These are phyloP conservation scores for Graphilbum fragrans DNA, from an alignment of 2,329 filamentous ascomycete species.

Conservation along the genomic window DNA sequence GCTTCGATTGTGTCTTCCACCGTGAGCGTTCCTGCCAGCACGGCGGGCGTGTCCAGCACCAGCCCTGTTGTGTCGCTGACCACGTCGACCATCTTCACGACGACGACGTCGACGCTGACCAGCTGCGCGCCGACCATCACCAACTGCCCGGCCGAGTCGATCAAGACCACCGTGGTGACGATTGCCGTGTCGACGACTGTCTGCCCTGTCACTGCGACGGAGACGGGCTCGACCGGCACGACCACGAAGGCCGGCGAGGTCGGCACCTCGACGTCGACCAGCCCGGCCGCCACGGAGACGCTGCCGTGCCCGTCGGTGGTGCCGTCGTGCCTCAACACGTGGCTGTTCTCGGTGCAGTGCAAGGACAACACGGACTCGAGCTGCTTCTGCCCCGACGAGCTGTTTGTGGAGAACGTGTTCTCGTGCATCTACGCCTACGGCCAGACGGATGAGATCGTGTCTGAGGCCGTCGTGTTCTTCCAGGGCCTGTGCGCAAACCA, in stretches of 20 bases:
- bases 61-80: constrained; percentile 6
- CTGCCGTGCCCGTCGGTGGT: constrained; percentile 58
- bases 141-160: constrained; percentile 37
- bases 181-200: constrained; percentile 47
- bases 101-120: constrained; percentile 35
- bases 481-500: constrained; percentile 79
- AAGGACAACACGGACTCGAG: constrained; percentile 66
- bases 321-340: constrained; percentile 85
- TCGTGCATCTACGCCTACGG: constrained; percentile 71
- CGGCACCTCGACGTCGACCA: constrained; percentile 18
- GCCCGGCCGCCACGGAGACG: constrained; percentile 24
- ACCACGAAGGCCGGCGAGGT: background rate
- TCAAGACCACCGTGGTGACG: constrained; percentile 34
- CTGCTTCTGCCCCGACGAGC: constrained; percentile 77
- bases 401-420: constrained; percentile 70
- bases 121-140: constrained; percentile 31
- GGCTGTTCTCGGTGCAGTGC: constrained; percentile 65
- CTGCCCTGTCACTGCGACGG: constrained; percentile 47
- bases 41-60: background rate
- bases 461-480: constrained; percentile 68
- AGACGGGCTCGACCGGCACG: constrained; percentile 22
- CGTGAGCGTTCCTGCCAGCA: background rate
- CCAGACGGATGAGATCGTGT: constrained; percentile 50
- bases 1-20: too few species aligned
- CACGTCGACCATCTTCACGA: constrained; percentile 30